Evolutionary conservation across 1,139 yeast genomes (phyloP).

Genomic region (Candida neerlandica): DNA sequence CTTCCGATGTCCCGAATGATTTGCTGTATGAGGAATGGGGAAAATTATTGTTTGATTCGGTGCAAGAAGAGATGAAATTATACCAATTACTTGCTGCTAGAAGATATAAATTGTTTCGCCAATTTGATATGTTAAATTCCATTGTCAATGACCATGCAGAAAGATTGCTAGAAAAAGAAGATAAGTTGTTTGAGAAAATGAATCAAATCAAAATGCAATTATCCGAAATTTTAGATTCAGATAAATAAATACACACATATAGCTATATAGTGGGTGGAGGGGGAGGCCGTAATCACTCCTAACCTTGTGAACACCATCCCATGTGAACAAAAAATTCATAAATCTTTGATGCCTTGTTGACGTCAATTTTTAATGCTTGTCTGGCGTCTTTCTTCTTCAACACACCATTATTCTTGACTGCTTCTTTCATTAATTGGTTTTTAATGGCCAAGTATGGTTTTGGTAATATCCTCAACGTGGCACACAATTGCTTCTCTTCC

Average conservation of each 20-base stretch:
- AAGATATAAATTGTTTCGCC: conserved; percentile 39
- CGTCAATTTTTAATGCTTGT: conserved; percentile 81
- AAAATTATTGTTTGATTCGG: neutral
- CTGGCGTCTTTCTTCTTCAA: conserved; percentile 83
- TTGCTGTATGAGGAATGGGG: conserved; percentile 2
- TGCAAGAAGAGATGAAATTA: neutral
- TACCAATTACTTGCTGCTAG: conserved; percentile 16
- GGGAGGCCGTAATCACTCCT: conserved; percentile 7
- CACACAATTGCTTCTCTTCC: conserved; percentile 85
- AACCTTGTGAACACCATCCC: conserved; percentile 72
- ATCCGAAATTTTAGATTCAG: conserved; percentile 8
- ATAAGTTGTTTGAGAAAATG: conserved; percentile 7
- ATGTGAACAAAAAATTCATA: conserved; percentile 91
- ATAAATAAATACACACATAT: neutral
- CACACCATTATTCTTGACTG: conserved; percentile 80
- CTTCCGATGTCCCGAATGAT: neutral
- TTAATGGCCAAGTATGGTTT: conserved; percentile 93
- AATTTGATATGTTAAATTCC: conserved; percentile 27
- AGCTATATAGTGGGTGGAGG: neutral
- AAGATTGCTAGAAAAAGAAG: conserved; percentile 7
- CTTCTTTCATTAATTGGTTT: conserved; percentile 87
- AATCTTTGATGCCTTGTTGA: conserved; percentile 80
- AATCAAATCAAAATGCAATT: conserved; percentile 6
- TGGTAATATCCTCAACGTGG: conserved; percentile 81
- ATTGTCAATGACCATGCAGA: conserved; percentile 38